Conservation (phyloP, 345 rosid species). For the Pistacia atlantica region DNA sequence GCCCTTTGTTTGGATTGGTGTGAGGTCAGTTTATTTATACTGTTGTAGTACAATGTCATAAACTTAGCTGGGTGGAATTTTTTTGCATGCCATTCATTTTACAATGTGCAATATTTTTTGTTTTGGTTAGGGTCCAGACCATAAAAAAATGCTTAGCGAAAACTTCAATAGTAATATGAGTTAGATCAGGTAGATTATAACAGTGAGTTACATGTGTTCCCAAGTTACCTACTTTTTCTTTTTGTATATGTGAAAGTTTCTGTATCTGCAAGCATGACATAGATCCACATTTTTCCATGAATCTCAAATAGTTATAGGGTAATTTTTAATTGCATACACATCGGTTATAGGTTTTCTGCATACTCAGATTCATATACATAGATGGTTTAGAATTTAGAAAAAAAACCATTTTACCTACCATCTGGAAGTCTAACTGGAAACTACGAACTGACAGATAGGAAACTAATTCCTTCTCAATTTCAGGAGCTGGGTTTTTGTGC, state of each 20-base stretch:
- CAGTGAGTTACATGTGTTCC: not conserved
- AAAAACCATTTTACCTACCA: not conserved
- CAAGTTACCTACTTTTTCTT: not conserved
- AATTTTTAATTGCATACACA: not conserved
- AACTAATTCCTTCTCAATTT: not conserved
- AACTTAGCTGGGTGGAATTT: not conserved
- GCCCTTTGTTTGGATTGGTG: slow-evolving; percentile 47
- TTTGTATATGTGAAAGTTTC: not conserved
- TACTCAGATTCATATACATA: not conserved
- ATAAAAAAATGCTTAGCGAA: not conserved
- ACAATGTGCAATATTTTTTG: not conserved
- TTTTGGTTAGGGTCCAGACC: not conserved
- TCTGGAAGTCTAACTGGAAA: not conserved
- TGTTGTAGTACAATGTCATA: not conserved
- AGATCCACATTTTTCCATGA: not conserved
- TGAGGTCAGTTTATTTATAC: slow-evolving; percentile 33
- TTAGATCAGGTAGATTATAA: not conserved
- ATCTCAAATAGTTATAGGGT: not conserved
- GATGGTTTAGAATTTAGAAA: not conserved
- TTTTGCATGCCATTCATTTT: too few relatives aligned
- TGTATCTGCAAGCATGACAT: not conserved
- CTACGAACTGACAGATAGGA: not conserved
- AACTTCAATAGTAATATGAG: not conserved
- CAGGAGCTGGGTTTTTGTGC: not conserved
- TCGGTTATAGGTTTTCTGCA: not conserved